Conservation (phyloP, 345 rosid species). For the Salix purpurea region DNA sequence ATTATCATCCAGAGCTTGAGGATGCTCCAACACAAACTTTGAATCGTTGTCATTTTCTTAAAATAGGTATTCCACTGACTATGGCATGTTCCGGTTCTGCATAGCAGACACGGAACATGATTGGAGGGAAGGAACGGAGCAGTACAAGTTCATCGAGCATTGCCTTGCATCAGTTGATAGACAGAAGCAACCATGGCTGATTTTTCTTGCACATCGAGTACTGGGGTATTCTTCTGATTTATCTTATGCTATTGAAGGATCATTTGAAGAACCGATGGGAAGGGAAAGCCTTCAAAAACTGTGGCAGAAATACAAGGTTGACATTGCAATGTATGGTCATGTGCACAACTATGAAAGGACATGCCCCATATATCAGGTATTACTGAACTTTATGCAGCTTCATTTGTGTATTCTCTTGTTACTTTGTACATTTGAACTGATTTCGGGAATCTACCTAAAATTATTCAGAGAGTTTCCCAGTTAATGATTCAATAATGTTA, state of each 20-base stretch:
- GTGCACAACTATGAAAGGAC: slow-evolving; percentile 76
- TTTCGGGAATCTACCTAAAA: background rate
- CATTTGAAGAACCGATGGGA: slow-evolving; percentile 69
- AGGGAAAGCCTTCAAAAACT: slow-evolving; percentile 63
- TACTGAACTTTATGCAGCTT: background rate
- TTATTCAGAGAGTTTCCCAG: background rate
- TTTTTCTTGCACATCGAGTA: slow-evolving; percentile 67
- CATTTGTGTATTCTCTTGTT: background rate
- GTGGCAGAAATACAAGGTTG: slow-evolving; percentile 80
- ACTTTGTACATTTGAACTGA: background rate
- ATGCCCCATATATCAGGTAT: slow-evolving; percentile 73
- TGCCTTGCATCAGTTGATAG: slow-evolving; percentile 68
- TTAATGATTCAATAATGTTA: background rate
- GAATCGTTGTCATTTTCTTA: background rate
- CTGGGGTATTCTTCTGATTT: slow-evolving; percentile 57
- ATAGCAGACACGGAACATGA: slow-evolving; percentile 70
- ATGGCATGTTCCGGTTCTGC: slow-evolving; percentile 78
- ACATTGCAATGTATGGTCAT: slow-evolving; percentile 65
- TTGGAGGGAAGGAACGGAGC: slow-evolving; percentile 77
- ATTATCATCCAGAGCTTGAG: background rate
- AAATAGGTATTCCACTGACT: slow-evolving; percentile 59
- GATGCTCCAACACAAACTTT: background rate
- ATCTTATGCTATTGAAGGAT: slow-evolving; percentile 46
- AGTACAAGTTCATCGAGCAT: slow-evolving; percentile 61
- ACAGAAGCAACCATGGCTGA: slow-evolving; percentile 65